phyloP scores from a whole-genome alignment of 306 rosid species.

The peach (Prunus persica) region Prunus_persica_NCBIv2 NC_034012.1:5536501-5537000 shows the following conservation, averaged over 20 bases:
- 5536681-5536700: background rate
- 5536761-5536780: conserved; percentile 71
- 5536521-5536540: conserved; percentile 50
- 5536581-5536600: conserved; percentile 88
- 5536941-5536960: conserved; percentile 65
- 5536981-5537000: conserved; percentile 4
- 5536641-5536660: conserved; percentile 22
- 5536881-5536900: conserved; percentile 66
- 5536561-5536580: conserved; percentile 82
- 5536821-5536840: conserved; percentile 74
- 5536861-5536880: conserved; percentile 54
- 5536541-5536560: conserved; percentile 73
- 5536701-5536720: conserved; percentile 66
- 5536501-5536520: background rate
- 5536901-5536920: conserved; percentile 67
- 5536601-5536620: conserved; percentile 71
- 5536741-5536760: conserved; percentile 82
- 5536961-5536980: conserved; percentile 55
- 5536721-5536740: conserved; percentile 72
- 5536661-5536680: background rate
- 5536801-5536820: conserved; percentile 46
- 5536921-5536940: conserved; percentile 67
- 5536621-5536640: conserved; percentile 68
- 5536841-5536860: conserved; percentile 42
- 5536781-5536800: conserved; percentile 47